Percentiles rank a stretch among this genome's conserved stretches.
phyloP scores from a whole-genome alignment of 2,329 filamentous ascomycete genomes.

The Diaporthe humulicola region DNA sequence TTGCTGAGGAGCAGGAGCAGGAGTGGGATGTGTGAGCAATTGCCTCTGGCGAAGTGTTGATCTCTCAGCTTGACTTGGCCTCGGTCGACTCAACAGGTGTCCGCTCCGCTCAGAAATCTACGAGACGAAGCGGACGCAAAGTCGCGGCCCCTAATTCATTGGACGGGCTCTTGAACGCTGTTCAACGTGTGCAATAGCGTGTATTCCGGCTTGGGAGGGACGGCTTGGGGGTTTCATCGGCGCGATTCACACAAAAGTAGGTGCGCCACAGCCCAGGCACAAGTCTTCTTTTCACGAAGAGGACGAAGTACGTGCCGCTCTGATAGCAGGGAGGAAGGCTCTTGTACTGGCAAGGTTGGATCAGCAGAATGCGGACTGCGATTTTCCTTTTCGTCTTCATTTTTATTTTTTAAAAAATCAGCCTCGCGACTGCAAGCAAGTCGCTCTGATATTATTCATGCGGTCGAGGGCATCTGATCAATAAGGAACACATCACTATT shows the following conservation, averaged over 20 bases:
- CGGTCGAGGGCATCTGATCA: constrained; percentile 19
- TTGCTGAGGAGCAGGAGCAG: constrained; percentile 59
- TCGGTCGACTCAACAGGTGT: constrained; percentile 8
- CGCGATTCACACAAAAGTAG: constrained; percentile 22
- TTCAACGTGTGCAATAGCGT: constrained; percentile 39
- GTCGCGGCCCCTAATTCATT: constrained; percentile 9
- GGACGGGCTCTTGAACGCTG: constrained; percentile 27
- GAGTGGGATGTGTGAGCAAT: constrained; percentile 64
- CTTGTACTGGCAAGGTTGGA: constrained; percentile 35
- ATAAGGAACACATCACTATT: constrained; percentile 26
- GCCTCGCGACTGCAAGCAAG: constrained; percentile 20
- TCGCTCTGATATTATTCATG: constrained; percentile 11
- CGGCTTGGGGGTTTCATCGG: constrained; percentile 1
- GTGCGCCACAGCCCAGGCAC: constrained; percentile 16
- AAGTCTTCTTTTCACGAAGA: constrained; percentile 23
- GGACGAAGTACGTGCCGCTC: constrained; percentile 5
- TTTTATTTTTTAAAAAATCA: constrained; percentile 8
- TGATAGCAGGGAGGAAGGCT: constrained; percentile 2
- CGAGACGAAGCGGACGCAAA: background rate
- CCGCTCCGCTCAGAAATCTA: background rate
- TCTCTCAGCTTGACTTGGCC: background rate
- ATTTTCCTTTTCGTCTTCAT: constrained; percentile 22
- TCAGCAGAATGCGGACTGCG: constrained; percentile 29
- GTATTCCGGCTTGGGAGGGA: constrained; percentile 12
- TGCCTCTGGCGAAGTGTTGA: background rate